Conservation (phyloP, 176 grass and related monocot species). For the Microstegium vimineum region DNA sequence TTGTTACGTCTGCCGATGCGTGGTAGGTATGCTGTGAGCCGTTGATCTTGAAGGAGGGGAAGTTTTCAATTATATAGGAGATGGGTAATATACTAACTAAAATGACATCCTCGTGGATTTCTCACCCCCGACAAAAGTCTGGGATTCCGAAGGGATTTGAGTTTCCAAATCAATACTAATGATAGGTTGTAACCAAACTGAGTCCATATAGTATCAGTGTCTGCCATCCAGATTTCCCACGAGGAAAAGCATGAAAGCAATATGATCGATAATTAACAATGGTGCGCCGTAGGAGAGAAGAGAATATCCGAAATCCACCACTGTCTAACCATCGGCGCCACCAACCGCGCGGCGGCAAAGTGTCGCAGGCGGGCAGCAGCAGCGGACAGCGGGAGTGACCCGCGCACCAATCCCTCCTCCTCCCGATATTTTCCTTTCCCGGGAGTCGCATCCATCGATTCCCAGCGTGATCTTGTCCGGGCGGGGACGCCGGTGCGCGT, state of each 20-base stretch:
- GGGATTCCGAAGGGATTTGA: no score
- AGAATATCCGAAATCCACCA: not conserved
- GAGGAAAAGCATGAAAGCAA: not conserved
- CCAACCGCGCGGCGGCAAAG: slow-evolving; percentile 16
- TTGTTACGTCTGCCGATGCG: no score
- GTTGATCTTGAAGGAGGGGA: no score
- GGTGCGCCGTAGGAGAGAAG: not conserved
- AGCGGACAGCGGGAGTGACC: not conserved
- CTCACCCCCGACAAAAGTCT: no score
- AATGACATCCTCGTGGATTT: no score
- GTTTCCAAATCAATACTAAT: no score
- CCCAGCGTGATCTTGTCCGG: not conserved
- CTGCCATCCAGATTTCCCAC: not conserved
- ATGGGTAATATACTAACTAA: no score
- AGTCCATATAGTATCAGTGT: no score
- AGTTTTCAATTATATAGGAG: no score
- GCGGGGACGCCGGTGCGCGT: not conserved
- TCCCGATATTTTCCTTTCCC: not conserved
- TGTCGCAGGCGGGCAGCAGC: slow-evolving; percentile 1
- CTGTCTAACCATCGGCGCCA: not conserved
- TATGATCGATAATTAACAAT: not conserved
- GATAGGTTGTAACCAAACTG: no score
- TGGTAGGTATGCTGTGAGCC: no score
- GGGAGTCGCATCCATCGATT: not conserved
- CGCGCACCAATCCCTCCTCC: not conserved